Evolutionary conservation across 768 basidiomycete genomes (phyloP), one percentile per base, ranked within the genome.

Genomic region (Fomitopsis serialis): DNA sequence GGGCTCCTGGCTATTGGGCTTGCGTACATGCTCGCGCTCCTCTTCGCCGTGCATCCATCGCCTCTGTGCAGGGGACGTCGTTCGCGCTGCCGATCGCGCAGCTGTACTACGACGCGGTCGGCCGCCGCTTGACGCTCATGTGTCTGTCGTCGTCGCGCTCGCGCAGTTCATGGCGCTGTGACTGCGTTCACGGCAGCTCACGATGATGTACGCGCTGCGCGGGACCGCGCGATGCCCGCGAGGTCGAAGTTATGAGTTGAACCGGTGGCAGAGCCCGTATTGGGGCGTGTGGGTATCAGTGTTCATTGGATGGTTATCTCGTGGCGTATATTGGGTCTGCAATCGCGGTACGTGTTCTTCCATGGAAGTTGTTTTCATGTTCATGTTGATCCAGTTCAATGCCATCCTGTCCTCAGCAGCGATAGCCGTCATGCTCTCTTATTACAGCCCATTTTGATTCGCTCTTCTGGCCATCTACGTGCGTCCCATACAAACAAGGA

Each of bases 31-130:
- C 76, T 81, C 44, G 75, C 80, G 9, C 73, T 81, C 22, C 75
- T 83, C 46, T 82, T 81, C 63, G 74, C 78, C 36, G 74, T 82
- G 32, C 81, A 80, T 78, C 71, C 58, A 78, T 82, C 58, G 46
- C 72, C 2, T 72, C 58, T 50, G 74, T 83, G 5, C 78, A 80
- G 58, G 66, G 65, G 1, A 81, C 81, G 10, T 59, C 71, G 12
- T 78, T 72, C 55, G 78, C 80, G n/a, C 77, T 83, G 49, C 81
- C 81, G 5, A 81, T 82, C 56, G 79, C 80, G 15, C 80, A 82
- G 61, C 66, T 83, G 13, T 82, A 75, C 62, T 73, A 72, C 57
- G 80, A 81, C 54, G 79, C 80, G 7, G 76, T 77, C 1, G 80
- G 80, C 19, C 61, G 61, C 52, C 62, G 62, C 46, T 65, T 81